A percentile compares a stretch with the other conserved stretches of the same genome.
Conservation (phyloP, 345 rosid species). For the Psidium guajava region DNA sequence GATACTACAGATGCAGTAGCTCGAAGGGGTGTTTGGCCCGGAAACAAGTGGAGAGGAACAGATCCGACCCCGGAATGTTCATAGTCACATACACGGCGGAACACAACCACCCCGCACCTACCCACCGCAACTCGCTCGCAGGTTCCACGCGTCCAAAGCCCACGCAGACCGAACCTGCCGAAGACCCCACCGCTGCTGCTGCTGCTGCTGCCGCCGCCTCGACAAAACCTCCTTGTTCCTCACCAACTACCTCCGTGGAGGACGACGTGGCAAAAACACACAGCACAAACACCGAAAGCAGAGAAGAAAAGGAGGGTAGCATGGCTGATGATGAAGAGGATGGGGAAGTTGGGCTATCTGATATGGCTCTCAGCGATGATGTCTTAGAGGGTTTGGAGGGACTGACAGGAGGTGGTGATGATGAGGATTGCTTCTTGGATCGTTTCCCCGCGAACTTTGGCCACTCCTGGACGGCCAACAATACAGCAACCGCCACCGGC, state of each 20-base stretch:
- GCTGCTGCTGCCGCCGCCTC: slow-evolving; percentile 2
- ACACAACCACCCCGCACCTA: slow-evolving; percentile 90
- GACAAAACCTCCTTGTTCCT: slow-evolving; percentile 22
- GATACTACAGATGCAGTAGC: slow-evolving; percentile 91
- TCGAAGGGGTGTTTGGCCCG: slow-evolving; percentile 95
- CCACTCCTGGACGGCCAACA: slow-evolving; percentile 37
- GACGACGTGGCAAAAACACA: slow-evolving; percentile 34
- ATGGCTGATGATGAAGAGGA: slow-evolving; percentile 35
- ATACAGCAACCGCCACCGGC: slow-evolving; percentile 31
- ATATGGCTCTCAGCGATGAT: slow-evolving; percentile 52
- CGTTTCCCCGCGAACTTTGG: slow-evolving; percentile 43
- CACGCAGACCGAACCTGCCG: slow-evolving; percentile 5
- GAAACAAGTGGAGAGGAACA: slow-evolving; percentile 93
- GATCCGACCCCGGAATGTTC: slow-evolving; percentile 90
- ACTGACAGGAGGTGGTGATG: slow-evolving; percentile 26
- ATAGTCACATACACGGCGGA: slow-evolving; percentile 91
- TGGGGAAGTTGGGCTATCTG: slow-evolving; percentile 46
- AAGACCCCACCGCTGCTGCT: slow-evolving; percentile 17
- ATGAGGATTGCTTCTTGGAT: slow-evolving; percentile 33
- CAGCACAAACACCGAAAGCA: slow-evolving; percentile 28
- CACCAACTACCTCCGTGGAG: slow-evolving; percentile 50
- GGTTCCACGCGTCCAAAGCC: slow-evolving; percentile 86
- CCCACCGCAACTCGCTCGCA: slow-evolving; percentile 90
- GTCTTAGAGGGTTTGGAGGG: slow-evolving; percentile 78
- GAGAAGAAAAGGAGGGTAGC: slow-evolving; percentile 28